Evolutionary conservation across 495 filamentous ascomycete genomes (phyloP).

Genomic region (Cudoniella acicularis): DNA sequence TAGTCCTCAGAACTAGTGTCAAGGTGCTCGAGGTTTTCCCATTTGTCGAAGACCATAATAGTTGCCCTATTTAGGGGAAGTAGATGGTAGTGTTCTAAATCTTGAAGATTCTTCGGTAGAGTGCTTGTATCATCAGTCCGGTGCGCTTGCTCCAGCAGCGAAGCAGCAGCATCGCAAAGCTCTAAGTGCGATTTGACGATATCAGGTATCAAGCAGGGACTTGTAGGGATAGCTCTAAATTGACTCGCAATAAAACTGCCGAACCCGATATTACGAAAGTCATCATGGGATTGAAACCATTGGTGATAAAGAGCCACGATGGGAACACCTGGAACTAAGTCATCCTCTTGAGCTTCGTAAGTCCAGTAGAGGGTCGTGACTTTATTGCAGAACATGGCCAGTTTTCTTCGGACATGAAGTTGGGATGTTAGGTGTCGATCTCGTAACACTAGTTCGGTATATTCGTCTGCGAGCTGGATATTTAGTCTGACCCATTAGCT

Average conservation of each 20-base stretch:
- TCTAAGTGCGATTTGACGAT: not conserved
- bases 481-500: not conserved
- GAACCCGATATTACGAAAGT: not conserved
- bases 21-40: not conserved
- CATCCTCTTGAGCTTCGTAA: not conserved
- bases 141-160: not conserved
- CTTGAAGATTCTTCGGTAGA: no score
- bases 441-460: not conserved
- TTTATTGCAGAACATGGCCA: not conserved
- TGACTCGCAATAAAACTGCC: not conserved
- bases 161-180: not conserved
- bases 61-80: not conserved
- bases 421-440: not conserved
- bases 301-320: not conserved
- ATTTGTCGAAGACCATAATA: not conserved
- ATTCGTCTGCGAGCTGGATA: not conserved
- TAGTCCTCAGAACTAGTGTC: not conserved
- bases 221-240: not conserved
- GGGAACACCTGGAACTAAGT: not conserved
- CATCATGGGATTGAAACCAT: not conserved
- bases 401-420: not conserved
- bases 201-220: not conserved
- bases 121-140: not conserved
- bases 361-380: not conserved
- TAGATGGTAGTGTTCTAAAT: not conserved